Evolutionary conservation across 2,329 filamentous ascomycete species (phyloP).

Genomic region (Neonectria ditissima): DNA sequence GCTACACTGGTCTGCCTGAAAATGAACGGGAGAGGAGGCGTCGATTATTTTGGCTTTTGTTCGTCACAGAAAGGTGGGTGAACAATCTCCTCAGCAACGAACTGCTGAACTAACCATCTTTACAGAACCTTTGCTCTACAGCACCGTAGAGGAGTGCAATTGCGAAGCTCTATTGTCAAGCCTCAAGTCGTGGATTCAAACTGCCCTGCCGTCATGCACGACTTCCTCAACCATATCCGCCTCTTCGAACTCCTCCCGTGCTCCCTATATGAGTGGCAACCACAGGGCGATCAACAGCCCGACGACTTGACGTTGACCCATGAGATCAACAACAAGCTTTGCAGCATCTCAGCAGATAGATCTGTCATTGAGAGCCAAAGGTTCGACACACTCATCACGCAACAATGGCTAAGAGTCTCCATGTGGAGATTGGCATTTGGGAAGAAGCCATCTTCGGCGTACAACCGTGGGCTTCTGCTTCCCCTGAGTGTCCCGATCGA

Average conservation of each 20-base stretch:
- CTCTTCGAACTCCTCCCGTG: slow-evolving; percentile 47
- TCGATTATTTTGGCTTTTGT: slow-evolving; percentile 50
- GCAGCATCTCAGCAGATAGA: slow-evolving; percentile 43
- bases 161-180: slow-evolving; percentile 46
- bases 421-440: slow-evolving; percentile 50
- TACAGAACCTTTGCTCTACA: slow-evolving; percentile 48
- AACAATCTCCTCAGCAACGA: too few species aligned
- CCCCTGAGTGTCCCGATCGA: slow-evolving; percentile 44
- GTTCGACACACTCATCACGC: slow-evolving; percentile 49
- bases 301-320: slow-evolving; percentile 41
- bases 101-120: background rate
- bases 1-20: slow-evolving; percentile 38
- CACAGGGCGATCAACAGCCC: slow-evolving; percentile 34
- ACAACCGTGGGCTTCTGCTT: slow-evolving; percentile 35
- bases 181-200: slow-evolving; percentile 48
- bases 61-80: slow-evolving; percentile 48
- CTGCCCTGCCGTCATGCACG: slow-evolving; percentile 49
- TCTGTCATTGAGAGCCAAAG: slow-evolving; percentile 49
- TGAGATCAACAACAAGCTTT: slow-evolving; percentile 44
- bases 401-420: slow-evolving; percentile 48
- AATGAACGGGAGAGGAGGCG: slow-evolving; percentile 45
- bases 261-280: slow-evolving; percentile 48
- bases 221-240: slow-evolving; percentile 49
- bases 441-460: slow-evolving; percentile 38
- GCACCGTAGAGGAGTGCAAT: slow-evolving; percentile 46